phyloP scores from a whole-genome alignment of 768 basidiomycete species.

The Russula ochroleuca region DNA sequence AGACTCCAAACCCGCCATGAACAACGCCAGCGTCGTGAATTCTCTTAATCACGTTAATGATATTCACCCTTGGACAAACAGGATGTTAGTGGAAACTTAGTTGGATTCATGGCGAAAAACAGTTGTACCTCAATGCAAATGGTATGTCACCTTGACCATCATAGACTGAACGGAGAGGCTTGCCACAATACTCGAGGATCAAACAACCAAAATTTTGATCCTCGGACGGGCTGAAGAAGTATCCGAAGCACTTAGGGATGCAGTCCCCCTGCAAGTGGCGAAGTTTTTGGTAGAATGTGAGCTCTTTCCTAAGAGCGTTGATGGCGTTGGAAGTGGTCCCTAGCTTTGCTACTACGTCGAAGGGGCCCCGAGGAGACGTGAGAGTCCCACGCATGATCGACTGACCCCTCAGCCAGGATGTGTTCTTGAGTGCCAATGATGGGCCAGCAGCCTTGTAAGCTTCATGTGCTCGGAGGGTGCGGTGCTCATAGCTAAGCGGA shows the following conservation, averaged over 20 bases:
- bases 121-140: constrained; percentile 6
- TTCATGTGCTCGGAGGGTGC: constrained; percentile 15
- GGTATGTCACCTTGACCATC: constrained; percentile 9
- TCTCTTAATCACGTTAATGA: constrained; percentile 1
- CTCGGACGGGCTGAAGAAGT: constrained; percentile 11
- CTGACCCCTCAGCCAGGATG: constrained; percentile 17
- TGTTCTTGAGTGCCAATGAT: constrained; percentile 5
- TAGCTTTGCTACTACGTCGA: constrained; percentile 20
- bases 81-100: background rate
- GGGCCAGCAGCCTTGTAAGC: constrained; percentile 5
- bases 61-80: background rate
- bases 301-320: constrained; percentile 12
- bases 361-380: constrained; percentile 6
- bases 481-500: constrained; percentile 15
- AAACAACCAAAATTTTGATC: constrained; percentile 10
- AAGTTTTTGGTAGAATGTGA: constrained; percentile 14
- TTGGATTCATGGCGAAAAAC: background rate
- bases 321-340: background rate
- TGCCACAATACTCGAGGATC: constrained; percentile 15
- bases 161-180: constrained; percentile 14
- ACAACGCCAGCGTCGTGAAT: constrained; percentile 18
- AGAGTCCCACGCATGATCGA: constrained; percentile 19
- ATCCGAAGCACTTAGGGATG: constrained; percentile 19
- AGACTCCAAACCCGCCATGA: constrained; percentile 8
- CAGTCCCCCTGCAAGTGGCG: constrained; percentile 11